A percentile compares a stretch with the other conserved stretches of the same genome.
Conservation (phyloP, 2,329 filamentous ascomycete species). For the Zymoseptoria brevis region DNA sequence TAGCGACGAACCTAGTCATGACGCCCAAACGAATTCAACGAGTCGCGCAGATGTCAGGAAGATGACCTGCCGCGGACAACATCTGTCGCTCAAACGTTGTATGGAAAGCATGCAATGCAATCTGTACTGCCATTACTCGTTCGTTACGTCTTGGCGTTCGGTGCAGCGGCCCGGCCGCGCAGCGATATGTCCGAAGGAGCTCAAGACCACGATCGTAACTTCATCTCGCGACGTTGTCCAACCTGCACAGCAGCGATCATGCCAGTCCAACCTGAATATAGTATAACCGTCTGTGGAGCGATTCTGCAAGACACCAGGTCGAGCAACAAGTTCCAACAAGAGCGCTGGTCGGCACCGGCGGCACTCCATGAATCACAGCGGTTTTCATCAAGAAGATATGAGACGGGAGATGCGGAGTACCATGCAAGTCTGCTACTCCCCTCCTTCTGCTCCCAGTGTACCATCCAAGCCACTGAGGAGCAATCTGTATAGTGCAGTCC, state of each 20-base stretch:
- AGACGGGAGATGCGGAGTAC: neutral
- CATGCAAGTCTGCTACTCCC: neutral
- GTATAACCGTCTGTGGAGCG: neutral
- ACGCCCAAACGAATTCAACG: neutral
- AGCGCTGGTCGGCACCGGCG: neutral
- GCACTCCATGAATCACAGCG: neutral
- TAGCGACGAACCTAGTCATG: neutral
- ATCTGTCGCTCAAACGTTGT: neutral
- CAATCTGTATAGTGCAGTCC: too few species aligned
- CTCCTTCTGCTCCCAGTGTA: too few species aligned
- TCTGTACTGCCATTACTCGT: neutral
- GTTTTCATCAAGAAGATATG: neutral
- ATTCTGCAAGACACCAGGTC: neutral
- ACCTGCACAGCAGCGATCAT: neutral
- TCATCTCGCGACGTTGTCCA: neutral
- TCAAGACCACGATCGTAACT: neutral
- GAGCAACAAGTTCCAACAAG: neutral
- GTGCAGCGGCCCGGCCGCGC: too few species aligned
- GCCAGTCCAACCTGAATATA: neutral
- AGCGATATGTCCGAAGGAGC: neutral
- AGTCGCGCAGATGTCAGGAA: neutral
- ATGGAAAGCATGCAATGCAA: neutral
- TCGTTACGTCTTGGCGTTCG: neutral
- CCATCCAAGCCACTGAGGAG: too few species aligned
- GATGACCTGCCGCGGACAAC: neutral